Base-by-base conservation (phyloP, 1,284 basidiomycete species). In the Boletus mariae region DNA sequence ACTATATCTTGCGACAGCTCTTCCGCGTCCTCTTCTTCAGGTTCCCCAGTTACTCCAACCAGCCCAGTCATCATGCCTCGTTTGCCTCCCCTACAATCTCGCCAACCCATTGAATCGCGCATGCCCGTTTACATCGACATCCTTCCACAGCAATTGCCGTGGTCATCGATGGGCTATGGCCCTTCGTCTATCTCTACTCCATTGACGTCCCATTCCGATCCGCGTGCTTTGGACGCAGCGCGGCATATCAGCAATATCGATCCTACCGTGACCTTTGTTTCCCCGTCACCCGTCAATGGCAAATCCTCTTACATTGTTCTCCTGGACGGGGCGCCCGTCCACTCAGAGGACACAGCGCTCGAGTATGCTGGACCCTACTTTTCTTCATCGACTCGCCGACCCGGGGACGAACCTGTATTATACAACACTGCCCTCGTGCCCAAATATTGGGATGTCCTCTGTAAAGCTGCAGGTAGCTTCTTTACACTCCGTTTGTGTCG, bases 391-490 rank as follows among this genome's bases (percentile, higher is more conserved):
- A 6, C 49, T 2, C 53, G 49, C n/a, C 58, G 35, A 4, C 59
- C 70, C 5, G 66, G 65, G 20, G 68, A 75, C 34, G 72, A 70
- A 40, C 64, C 72, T 45, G 68, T 75, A 45, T 61, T 85, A 26
- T 85, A 87, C 68, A 78, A 74, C 54, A 83, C 83, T 5, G 60
- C 73, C 2, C 73, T 87, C 26, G 78, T 80, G 3, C 85, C 85
- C 5, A 73, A 71, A 44, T 85, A 77, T 61, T 87, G 84, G 85
- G 66, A 74, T 13, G 76, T 71, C 25, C 72, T 87, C 47, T 77
- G 76, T 47, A 67, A 74, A 55, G 75, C 76, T 52, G 58, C 74
- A 60, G 80, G 85, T 85, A 57, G 52, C 78, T 71, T 12, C 29
- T 38, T 4, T 49, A 20, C 26, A 34, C 47, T 31, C 43, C 34